phyloP scores from a whole-genome alignment of 2,329 filamentous ascomycete species.

The Aspergillus latus region DNA sequence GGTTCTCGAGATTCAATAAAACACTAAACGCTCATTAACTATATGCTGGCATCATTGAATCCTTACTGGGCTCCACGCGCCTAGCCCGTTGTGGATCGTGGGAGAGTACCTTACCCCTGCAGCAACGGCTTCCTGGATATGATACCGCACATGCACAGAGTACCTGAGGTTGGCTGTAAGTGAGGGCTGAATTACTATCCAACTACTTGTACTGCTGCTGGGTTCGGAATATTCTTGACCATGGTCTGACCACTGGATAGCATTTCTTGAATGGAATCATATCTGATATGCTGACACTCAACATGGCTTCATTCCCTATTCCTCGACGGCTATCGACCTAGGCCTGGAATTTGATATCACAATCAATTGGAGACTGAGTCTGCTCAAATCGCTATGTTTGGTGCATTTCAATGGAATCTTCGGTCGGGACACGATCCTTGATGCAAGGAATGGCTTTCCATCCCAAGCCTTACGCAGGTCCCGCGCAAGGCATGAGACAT shows the following conservation, averaged over 20 bases:
- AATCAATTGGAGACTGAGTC: too few relatives aligned
- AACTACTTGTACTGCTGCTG: background rate
- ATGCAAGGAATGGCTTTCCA: background rate
- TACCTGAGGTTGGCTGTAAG: background rate
- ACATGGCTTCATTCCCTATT: too few relatives aligned
- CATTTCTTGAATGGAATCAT: too few relatives aligned
- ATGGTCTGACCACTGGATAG: too few relatives aligned
- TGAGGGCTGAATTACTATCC: background rate
- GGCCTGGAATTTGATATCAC: too few relatives aligned
- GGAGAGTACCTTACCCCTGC: background rate
- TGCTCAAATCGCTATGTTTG: too few relatives aligned
- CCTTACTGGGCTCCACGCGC: background rate
- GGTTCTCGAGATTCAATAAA: background rate
- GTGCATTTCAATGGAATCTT: background rate
- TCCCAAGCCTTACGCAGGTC: background rate
- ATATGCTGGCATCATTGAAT: background rate
- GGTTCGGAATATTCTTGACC: too few relatives aligned
- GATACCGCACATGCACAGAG: background rate
- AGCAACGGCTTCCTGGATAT: background rate
- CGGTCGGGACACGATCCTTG: background rate
- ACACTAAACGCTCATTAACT: background rate
- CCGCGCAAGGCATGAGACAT: background rate
- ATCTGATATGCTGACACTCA: too few relatives aligned
- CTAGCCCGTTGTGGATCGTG: background rate
- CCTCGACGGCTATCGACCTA: too few relatives aligned